Evolutionary conservation across 441 rosid genomes (phyloP).

Genomic region (Populus hybrid): DNA sequence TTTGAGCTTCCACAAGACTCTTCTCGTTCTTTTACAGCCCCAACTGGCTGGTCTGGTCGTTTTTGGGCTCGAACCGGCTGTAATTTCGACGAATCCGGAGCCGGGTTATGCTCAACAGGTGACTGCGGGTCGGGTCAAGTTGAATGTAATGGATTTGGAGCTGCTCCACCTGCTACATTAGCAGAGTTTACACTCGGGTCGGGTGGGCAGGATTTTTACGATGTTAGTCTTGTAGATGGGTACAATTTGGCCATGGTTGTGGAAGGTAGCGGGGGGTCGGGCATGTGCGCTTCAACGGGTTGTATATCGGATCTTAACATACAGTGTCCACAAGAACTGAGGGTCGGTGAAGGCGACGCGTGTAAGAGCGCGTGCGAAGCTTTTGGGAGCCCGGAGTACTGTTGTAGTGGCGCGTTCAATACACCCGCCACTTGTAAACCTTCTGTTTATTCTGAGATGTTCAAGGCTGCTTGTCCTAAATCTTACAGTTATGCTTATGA

Average conservation of each 20-base stretch:
- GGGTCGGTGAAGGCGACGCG: constrained; percentile 54
- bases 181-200: constrained; percentile 90
- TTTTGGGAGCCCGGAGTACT: constrained; percentile 68
- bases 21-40: constrained; percentile 53
- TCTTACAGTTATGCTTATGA: constrained; percentile 98
- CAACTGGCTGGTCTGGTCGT: constrained; percentile 90
- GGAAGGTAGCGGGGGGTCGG: constrained; percentile 73
- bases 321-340: constrained; percentile 75
- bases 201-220: constrained; percentile 79
- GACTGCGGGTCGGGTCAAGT: constrained; percentile 78
- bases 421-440: constrained; percentile 80
- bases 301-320: constrained; percentile 69
- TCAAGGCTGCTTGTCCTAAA: constrained; percentile 70
- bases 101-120: constrained; percentile 67
- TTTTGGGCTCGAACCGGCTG: constrained; percentile 92
- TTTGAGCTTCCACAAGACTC: constrained; percentile 63
- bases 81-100: constrained; percentile 48
- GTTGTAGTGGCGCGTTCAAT: constrained; percentile 78
- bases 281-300: constrained; percentile 69
- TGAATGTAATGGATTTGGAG: constrained; percentile 78
- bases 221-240: constrained; percentile 96
- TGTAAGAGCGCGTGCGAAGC: constrained; percentile 96
- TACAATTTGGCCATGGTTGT: constrained; percentile 84
- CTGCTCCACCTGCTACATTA: constrained; percentile 75
- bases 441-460: constrained; percentile 62